These are phyloP conservation scores for Pseudonitzschia multiseries DNA, from an alignment of 108 stramenopile genomes.

Conservation along the genomic window DNA sequence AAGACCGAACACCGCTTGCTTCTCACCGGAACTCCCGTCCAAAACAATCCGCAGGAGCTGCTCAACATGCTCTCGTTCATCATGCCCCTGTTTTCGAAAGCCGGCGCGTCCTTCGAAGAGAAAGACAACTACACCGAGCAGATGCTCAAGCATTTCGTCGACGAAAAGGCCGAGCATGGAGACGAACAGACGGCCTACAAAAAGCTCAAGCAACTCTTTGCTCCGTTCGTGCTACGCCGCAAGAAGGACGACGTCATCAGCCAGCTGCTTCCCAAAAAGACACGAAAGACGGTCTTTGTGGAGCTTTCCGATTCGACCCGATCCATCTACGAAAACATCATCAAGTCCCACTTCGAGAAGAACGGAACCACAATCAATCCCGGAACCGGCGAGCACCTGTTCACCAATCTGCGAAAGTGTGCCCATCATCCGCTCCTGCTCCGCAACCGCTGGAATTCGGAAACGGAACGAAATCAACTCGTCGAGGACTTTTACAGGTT, in stretches of 20 bases:
- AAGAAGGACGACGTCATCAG: constrained; percentile 85
- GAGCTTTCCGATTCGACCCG: constrained; percentile 43
- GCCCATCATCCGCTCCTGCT: constrained; percentile 95
- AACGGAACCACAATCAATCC: constrained; percentile 33
- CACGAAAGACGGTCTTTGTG: constrained; percentile 37
- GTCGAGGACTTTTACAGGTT: constrained; percentile 49
- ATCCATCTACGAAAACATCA: constrained; percentile 36
- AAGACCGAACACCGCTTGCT: constrained; percentile 62
- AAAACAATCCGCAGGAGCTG: constrained; percentile 83
- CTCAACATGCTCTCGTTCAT: constrained; percentile 85
- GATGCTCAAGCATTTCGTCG: constrained; percentile 84
- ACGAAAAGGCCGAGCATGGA: constrained; percentile 38
- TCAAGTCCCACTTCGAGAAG: constrained; percentile 36
- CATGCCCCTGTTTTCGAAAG: constrained; percentile 77
- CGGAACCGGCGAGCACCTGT: constrained; percentile 76
- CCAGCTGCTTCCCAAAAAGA: constrained; percentile 80
- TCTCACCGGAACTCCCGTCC: constrained; percentile 76
- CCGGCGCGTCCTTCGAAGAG: constrained; percentile 43
- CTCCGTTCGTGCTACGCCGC: constrained; percentile 91
- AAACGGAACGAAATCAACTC: constrained; percentile 53
- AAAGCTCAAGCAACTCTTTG: constrained; percentile 85
- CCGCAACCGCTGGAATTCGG: constrained; percentile 66
- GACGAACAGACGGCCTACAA: constrained; percentile 51
- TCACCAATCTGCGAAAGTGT: constrained; percentile 93
- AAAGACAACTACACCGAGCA: constrained; percentile 59